Conservation (phyloP, 805 yeast genomes). For the Saccharomycopsis sp. region DNA sequence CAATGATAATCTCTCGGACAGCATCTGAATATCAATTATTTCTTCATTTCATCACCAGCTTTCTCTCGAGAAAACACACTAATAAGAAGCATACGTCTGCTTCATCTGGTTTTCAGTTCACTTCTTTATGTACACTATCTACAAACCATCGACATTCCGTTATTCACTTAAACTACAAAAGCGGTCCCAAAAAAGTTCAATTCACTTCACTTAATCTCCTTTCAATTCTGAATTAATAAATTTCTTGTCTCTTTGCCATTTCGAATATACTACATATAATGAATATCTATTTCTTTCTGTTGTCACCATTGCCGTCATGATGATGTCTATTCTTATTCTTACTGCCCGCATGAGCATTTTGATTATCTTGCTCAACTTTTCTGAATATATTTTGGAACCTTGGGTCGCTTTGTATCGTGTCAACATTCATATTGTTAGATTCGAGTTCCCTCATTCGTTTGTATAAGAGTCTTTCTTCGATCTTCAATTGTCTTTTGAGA, state of each 20-base stretch:
- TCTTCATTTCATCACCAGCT: no score
- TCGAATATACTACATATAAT: not conserved
- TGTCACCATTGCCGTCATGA: not conserved
- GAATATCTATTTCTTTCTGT: not conserved
- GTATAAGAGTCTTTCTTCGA: slow-evolving; percentile 37
- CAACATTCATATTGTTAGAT: slow-evolving; percentile 2
- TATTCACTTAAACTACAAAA: not conserved
- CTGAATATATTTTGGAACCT: slow-evolving; percentile 15
- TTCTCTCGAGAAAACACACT: no score
- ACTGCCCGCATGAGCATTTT: not conserved
- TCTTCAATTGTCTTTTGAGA: slow-evolving; percentile 34
- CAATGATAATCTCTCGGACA: not conserved
- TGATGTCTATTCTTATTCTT: not conserved
- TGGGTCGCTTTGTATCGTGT: slow-evolving; percentile 8
- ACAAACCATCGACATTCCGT: not conserved
- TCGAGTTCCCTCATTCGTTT: slow-evolving; percentile 22
- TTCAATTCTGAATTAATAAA: not conserved
- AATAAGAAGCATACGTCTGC: no score
- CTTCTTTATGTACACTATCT: not conserved
- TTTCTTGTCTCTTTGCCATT: not conserved
- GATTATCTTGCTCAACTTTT: not conserved
- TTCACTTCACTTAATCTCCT: not conserved
- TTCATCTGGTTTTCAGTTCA: not conserved
- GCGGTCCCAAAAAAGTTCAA: not conserved
- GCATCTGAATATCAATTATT: not conserved